Conservation (phyloP, 495 filamentous ascomycete species). For the Neurospora africana region DNA sequence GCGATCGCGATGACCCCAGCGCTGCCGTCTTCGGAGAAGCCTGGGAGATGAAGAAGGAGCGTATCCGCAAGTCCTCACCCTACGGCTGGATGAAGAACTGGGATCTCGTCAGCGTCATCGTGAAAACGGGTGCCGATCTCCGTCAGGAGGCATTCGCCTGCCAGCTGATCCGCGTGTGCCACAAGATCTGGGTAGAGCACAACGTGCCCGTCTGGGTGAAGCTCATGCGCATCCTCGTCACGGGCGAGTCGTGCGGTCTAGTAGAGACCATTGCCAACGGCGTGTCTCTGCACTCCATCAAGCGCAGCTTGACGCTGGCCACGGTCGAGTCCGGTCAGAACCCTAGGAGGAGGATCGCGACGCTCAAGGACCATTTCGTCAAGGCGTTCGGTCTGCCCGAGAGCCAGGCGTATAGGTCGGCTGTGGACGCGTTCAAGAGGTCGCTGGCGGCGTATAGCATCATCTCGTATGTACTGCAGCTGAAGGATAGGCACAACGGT, state of each 20-base stretch:
- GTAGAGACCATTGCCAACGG: constrained; percentile 76
- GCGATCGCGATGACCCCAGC: constrained; percentile 69
- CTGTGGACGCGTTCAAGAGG: constrained; percentile 58
- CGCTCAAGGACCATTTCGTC: constrained; percentile 63
- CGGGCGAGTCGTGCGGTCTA: constrained; percentile 64
- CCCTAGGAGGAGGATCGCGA: constrained; percentile 56
- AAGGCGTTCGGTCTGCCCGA: constrained; percentile 60
- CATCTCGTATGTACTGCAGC: constrained; percentile 63
- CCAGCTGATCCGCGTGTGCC: constrained; percentile 63
- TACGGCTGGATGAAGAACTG: constrained; percentile 74
- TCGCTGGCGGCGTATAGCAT: constrained; percentile 67
- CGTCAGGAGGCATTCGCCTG: constrained; percentile 71
- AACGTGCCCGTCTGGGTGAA: constrained; percentile 67
- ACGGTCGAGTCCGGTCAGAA: constrained; percentile 55
- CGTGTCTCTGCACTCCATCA: constrained; percentile 64
- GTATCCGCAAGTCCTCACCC: constrained; percentile 61
- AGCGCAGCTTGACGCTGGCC: constrained; percentile 60
- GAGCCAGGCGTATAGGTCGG: constrained; percentile 49
- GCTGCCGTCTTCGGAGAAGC: constrained; percentile 71
- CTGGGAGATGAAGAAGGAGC: constrained; percentile 65
- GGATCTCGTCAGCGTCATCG: constrained; percentile 70
- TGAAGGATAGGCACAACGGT: constrained; percentile 74
- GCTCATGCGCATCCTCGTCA: constrained; percentile 68
- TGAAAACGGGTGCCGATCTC: constrained; percentile 68
- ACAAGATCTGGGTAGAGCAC: constrained; percentile 66